Percentiles rank a stretch among this genome's conserved stretches.
phyloP scores from a whole-genome alignment of 164 flowering plant genomes.

The Vitis riparia region DNA sequence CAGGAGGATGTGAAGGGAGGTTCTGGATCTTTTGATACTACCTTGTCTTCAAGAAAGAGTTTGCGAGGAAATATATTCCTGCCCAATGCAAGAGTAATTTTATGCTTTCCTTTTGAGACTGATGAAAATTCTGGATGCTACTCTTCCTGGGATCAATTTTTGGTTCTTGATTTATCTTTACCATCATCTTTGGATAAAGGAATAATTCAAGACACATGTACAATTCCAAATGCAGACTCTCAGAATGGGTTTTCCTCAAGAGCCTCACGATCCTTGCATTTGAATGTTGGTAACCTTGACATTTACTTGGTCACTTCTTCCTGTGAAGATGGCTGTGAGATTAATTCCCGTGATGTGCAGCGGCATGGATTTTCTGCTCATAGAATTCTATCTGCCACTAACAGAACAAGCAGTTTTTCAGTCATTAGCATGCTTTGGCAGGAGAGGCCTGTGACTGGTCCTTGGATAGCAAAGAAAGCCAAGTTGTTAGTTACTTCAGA shows the following conservation, averaged over 20 bases:
- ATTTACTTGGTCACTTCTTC: conserved; percentile 43
- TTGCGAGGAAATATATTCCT: conserved; percentile 51
- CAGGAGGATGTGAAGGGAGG: conserved; percentile 20
- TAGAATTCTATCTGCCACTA: conserved; percentile 44
- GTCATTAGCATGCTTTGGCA: conserved; percentile 75
- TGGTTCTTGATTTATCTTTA: conserved; percentile 66
- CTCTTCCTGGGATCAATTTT: conserved; percentile 57
- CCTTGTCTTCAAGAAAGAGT: conserved; percentile 31
- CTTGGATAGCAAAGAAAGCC: conserved; percentile 67
- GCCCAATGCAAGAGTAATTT: conserved; percentile 59
- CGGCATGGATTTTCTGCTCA: conserved; percentile 37
- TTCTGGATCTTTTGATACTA: conserved; percentile 13
- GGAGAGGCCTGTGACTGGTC: conserved; percentile 63
- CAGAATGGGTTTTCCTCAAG: conserved; percentile 26
- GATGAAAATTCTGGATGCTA: conserved; percentile 25
- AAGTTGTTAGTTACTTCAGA: conserved; percentile 57
- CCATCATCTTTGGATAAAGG: conserved; percentile 24
- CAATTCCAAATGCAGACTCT: conserved; percentile 21
- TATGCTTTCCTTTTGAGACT: conserved; percentile 65
- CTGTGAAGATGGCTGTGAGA: conserved; percentile 18
- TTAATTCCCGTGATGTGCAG: conserved; percentile 7
- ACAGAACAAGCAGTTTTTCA: conserved; percentile 31
- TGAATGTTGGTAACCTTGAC: conserved; percentile 52
- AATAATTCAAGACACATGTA: conserved; percentile 15
- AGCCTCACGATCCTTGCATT: conserved; percentile 46